Evolutionary conservation across 192 early-diverging fungal species (phyloP).

Genomic region (Backusella mclennaniae): DNA sequence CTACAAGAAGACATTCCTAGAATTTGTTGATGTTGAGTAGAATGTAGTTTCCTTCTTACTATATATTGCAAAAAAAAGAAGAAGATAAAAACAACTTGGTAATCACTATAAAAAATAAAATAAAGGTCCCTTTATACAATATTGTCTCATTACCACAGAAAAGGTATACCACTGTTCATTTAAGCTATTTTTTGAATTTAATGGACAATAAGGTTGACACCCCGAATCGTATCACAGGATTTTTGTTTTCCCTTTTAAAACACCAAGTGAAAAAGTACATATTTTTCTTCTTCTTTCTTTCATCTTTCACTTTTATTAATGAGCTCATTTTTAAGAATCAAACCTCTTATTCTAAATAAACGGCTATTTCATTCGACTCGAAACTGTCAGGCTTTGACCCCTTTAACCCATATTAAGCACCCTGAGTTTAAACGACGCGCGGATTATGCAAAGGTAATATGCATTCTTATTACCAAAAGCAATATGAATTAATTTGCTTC

Average conservation of each 20-base stretch:
- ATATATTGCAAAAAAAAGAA: too few relatives aligned
- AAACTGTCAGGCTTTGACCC: neutral
- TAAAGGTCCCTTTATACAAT: too few relatives aligned
- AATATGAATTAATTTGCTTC: neutral
- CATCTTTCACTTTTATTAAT: neutral
- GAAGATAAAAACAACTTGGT: too few relatives aligned
- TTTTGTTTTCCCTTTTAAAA: neutral
- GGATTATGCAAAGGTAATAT: slow-evolving; percentile 5
- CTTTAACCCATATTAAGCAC: slow-evolving; percentile 2
- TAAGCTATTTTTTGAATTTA: too few relatives aligned
- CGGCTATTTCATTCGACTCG: neutral
- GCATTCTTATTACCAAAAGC: slow-evolving; percentile 2
- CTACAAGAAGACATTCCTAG: neutral
- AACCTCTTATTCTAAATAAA: neutral
- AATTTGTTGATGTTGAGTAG: neutral
- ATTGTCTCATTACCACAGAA: too few relatives aligned
- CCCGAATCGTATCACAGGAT: neutral
- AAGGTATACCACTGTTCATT: too few relatives aligned
- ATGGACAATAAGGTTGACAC: too few relatives aligned
- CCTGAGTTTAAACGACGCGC: slow-evolving; percentile 3
- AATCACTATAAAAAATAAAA: too few relatives aligned
- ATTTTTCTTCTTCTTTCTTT: neutral
- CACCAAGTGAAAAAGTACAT: neutral
- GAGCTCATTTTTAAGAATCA: neutral
- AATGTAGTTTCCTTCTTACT: too few relatives aligned